Conservation (phyloP, 306 rosid species). For the Pyrus communis region DNA sequence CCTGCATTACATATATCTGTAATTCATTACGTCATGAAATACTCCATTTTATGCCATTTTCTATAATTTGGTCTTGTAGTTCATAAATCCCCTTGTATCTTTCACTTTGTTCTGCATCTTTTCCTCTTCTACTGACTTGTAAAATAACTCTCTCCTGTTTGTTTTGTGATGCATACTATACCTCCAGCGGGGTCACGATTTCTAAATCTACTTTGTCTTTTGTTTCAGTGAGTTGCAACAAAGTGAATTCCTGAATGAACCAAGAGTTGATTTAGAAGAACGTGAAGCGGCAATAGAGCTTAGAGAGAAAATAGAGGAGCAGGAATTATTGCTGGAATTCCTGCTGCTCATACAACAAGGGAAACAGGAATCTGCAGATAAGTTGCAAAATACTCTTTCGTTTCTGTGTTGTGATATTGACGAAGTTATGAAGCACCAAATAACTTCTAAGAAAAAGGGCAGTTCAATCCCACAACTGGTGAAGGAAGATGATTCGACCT, state of each 20-base stretch:
- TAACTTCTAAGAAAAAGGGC: slow-evolving; percentile 42
- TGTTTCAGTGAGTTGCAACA: slow-evolving; percentile 74
- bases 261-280: slow-evolving; percentile 70
- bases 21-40: not conserved
- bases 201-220: slow-evolving; percentile 19
- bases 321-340: slow-evolving; percentile 80
- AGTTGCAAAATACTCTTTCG: slow-evolving; percentile 73
- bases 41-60: not conserved
- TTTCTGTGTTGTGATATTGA: slow-evolving; percentile 74
- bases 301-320: slow-evolving; percentile 69
- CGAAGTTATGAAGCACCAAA: slow-evolving; percentile 72
- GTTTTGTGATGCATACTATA: not conserved
- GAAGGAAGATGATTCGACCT: slow-evolving; percentile 41
- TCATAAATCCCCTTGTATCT: not conserved
- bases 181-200: not conserved
- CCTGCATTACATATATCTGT: not conserved
- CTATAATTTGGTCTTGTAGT: not conserved
- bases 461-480: slow-evolving; percentile 36
- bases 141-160: not conserved
- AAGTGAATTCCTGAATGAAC: slow-evolving; percentile 76
- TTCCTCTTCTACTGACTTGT: slow-evolving; percentile 9
- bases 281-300: slow-evolving; percentile 87
- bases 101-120: not conserved
- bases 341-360: slow-evolving; percentile 70
- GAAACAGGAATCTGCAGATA: slow-evolving; percentile 72